Evolutionary conservation across 495 filamentous ascomycete species (phyloP).

Genomic region (Astrothelium macrocarpum): DNA sequence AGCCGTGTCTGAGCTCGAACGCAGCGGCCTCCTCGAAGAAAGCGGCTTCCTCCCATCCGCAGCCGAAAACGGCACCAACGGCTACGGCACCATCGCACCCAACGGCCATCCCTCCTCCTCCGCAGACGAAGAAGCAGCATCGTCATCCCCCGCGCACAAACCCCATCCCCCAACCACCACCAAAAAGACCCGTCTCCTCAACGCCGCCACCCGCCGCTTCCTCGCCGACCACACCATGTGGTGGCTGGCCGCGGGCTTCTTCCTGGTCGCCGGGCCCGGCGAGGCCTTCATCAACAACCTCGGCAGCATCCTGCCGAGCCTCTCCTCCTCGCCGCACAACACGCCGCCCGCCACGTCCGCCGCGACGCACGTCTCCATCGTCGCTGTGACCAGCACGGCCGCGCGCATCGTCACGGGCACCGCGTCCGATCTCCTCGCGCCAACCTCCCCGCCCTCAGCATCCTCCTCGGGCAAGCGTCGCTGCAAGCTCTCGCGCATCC

Average conservation of each 20-base stretch:
- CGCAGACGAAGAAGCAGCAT: conserved; percentile 39
- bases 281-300: conserved; percentile 97
- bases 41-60: conserved; percentile 47
- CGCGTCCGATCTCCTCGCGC: conserved; percentile 79
- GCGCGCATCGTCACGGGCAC: conserved; percentile 78
- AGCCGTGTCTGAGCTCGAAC: conserved; percentile 70
- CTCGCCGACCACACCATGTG: conserved; percentile 88
- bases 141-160: conserved; percentile 39
- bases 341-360: conserved; percentile 43
- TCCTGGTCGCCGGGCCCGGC: conserved; percentile 85
- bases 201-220: conserved; percentile 75
- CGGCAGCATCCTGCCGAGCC: conserved; percentile 80
- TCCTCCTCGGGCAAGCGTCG: conserved; percentile 6
- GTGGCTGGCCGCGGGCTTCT: conserved; percentile 83
- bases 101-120: conserved; percentile 36
- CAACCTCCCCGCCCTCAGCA: conserved; percentile 38
- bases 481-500: conserved; percentile 57
- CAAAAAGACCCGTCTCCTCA: conserved; percentile 79
- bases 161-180: conserved; percentile 34
- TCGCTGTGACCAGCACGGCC: conserved; percentile 83
- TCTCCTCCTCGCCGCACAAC: conserved; percentile 59
- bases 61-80: conserved; percentile 21
- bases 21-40: conserved; percentile 71
- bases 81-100: conserved; percentile 50
- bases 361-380: conserved; percentile 84